Percentiles rank a stretch among this genome's conserved stretches.
phyloP scores from a whole-genome alignment of 495 filamentous ascomycete genomes.

The Penicillium tannophilum region DNA sequence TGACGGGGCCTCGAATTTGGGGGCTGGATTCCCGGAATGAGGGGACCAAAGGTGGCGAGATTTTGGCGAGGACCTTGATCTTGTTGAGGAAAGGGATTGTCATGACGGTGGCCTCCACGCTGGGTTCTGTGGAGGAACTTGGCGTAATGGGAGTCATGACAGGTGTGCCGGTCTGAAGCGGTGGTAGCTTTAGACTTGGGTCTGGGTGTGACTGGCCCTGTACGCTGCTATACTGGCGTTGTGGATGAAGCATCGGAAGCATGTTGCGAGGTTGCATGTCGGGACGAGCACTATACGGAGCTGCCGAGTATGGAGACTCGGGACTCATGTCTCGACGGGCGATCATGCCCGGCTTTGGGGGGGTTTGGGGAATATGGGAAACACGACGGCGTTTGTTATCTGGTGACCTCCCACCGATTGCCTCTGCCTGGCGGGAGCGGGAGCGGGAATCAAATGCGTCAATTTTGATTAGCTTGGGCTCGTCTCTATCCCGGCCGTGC shows the following conservation, averaged over 20 bases:
- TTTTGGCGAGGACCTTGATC: slow-evolving; percentile 66
- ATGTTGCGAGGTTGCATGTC: slow-evolving; percentile 33
- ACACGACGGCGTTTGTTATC: slow-evolving; percentile 62
- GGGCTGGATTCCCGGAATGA: slow-evolving; percentile 40
- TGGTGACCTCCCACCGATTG: slow-evolving; percentile 36
- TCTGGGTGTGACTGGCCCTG: slow-evolving; percentile 36
- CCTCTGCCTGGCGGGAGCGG: slow-evolving; percentile 34
- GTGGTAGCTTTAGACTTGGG: slow-evolving; percentile 57
- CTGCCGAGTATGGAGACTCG: slow-evolving; percentile 35
- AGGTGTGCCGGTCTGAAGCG: slow-evolving; percentile 35
- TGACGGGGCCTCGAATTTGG: slow-evolving; percentile 68
- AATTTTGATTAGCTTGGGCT: slow-evolving; percentile 28
- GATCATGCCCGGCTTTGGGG: slow-evolving; percentile 27
- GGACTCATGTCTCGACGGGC: slow-evolving; percentile 38
- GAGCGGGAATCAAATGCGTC: slow-evolving; percentile 26
- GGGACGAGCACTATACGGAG: slow-evolving; percentile 35
- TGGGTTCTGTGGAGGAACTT: slow-evolving; percentile 33
- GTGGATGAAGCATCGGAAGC: slow-evolving; percentile 43
- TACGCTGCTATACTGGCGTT: slow-evolving; percentile 28
- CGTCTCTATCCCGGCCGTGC: slow-evolving; percentile 23
- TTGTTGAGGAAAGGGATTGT: slow-evolving; percentile 71
- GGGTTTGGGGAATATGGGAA: slow-evolving; percentile 38
- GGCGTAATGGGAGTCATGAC: slow-evolving; percentile 36
- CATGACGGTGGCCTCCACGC: slow-evolving; percentile 72
- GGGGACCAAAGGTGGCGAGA: slow-evolving; percentile 63